These are phyloP conservation scores for Phytophthora boehmeriae DNA, from an alignment of 352 stramenopile genomes.

Conservation along the genomic window DNA sequence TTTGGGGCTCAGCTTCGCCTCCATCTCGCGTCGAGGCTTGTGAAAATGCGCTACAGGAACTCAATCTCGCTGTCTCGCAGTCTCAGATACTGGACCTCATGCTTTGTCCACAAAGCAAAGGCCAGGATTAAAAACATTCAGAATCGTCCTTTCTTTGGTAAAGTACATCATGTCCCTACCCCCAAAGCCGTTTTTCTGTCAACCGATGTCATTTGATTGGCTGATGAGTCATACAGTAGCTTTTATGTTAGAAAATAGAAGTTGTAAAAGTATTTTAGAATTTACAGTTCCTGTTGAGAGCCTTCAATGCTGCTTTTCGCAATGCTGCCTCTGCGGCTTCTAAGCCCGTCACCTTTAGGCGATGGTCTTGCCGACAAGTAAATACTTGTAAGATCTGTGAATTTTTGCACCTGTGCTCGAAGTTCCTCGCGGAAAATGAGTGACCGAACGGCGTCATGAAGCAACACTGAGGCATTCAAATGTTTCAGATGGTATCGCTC, in stretches of 20 bases:
- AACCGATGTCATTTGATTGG: neutral
- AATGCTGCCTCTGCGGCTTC: slow-evolving; percentile 2
- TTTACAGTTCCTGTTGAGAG: too few relatives aligned
- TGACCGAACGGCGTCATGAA: slow-evolving; percentile 59
- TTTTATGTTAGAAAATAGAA: too few relatives aligned
- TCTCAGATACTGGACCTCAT: slow-evolving; percentile 9
- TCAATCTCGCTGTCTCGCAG: slow-evolving; percentile 13
- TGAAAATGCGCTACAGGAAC: neutral
- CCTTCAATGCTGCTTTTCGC: neutral
- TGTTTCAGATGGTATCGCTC: slow-evolving; percentile 61
- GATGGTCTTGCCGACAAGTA: slow-evolving; percentile 3
- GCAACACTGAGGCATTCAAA: slow-evolving; percentile 47
- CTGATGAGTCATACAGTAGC: slow-evolving; percentile 5
- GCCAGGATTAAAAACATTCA: slow-evolving; percentile 8
- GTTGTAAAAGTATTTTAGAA: too few relatives aligned
- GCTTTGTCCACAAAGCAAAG: slow-evolving; percentile 8
- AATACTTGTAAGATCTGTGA: slow-evolving; percentile 39
- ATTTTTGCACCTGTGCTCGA: slow-evolving; percentile 53
- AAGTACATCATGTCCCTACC: neutral
- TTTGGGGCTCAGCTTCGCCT: slow-evolving; percentile 28
- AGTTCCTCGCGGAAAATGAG: slow-evolving; percentile 71
- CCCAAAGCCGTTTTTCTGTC: slow-evolving; percentile 25
- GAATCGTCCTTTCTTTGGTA: neutral
- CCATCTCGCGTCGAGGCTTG: slow-evolving; percentile 16
- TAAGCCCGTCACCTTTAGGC: neutral